A percentile compares a stretch with the other conserved stretches of the same genome.
Conservation (phyloP, 768 basidiomycete species). For the Leccinum rimulosum region DNA sequence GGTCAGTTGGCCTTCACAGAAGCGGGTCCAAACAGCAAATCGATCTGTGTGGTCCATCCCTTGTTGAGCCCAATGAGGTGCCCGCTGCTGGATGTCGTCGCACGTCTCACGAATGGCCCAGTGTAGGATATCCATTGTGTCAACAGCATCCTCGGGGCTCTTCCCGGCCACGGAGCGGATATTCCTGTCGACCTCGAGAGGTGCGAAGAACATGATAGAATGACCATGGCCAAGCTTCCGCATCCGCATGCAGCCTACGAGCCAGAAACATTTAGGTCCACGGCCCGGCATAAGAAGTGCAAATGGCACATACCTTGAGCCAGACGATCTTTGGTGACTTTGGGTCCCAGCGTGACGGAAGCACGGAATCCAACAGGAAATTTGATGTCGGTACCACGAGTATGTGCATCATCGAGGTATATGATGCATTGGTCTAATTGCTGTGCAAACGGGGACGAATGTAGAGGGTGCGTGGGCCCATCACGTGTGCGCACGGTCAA, state of each 20-base stretch:
- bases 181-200: constrained; percentile 40
- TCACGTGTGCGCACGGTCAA: constrained; percentile 24
- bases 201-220: constrained; percentile 47
- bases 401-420: constrained; percentile 39
- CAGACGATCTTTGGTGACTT: constrained; percentile 34
- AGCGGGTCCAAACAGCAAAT: constrained; percentile 21
- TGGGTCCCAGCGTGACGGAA: constrained; percentile 35
- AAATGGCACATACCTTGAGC: constrained; percentile 8
- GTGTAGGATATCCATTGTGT: constrained; percentile 36
- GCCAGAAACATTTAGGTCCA: neutral
- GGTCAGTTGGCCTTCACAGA: constrained; percentile 7
- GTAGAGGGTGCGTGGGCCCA: constrained; percentile 19
- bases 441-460: constrained; percentile 26
- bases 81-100: constrained; percentile 35
- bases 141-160: neutral
- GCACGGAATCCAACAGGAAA: constrained; percentile 31
- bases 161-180: constrained; percentile 34
- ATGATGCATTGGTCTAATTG: constrained; percentile 30
- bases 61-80: constrained; percentile 45
- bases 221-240: constrained; percentile 47
- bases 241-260: constrained; percentile 55
- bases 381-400: constrained; percentile 38
- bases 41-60: constrained; percentile 37
- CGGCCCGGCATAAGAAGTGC: neutral
- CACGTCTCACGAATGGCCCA: constrained; percentile 50